Evolutionary conservation across 192 early-diverging fungal species (phyloP).

Genomic region (Piromyces finnis): DNA sequence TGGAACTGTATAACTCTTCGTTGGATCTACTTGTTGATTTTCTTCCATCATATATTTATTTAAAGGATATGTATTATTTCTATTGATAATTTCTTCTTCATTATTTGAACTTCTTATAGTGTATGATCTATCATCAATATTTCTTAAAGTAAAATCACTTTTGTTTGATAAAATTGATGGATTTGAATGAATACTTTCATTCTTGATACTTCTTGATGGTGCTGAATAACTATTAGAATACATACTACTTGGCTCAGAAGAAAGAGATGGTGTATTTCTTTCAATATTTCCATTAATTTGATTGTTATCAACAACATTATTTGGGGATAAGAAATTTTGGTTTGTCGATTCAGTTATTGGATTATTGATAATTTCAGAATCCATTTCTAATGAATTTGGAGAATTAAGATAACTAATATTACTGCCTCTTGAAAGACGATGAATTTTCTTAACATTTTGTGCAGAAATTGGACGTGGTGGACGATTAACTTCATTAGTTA

Average conservation of each 20-base stretch:
- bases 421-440: not conserved
- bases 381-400: not conserved
- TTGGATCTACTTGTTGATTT: not conserved
- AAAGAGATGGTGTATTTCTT: not conserved
- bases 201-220: not conserved
- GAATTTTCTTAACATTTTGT: not conserved
- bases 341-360: not conserved
- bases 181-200: not conserved
- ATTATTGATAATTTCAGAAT: not conserved
- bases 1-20: not conserved
- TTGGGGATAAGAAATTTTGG: not conserved
- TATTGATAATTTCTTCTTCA: not conserved
- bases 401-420: not conserved
- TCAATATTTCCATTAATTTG: not conserved
- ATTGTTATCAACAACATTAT: not conserved
- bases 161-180: not conserved
- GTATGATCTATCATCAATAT: not conserved
- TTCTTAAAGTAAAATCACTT: not conserved
- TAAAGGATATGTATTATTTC: not conserved
- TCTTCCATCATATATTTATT: not conserved
- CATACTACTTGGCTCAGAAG: not conserved
- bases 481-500: not conserved
- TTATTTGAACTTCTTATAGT: not conserved
- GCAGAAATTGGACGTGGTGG: not conserved
- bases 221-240: not conserved